Evolutionary conservation across 805 yeast species (phyloP), one percentile per base, ranked within the genome.

Genomic region (Kuraishia floccosa): DNA sequence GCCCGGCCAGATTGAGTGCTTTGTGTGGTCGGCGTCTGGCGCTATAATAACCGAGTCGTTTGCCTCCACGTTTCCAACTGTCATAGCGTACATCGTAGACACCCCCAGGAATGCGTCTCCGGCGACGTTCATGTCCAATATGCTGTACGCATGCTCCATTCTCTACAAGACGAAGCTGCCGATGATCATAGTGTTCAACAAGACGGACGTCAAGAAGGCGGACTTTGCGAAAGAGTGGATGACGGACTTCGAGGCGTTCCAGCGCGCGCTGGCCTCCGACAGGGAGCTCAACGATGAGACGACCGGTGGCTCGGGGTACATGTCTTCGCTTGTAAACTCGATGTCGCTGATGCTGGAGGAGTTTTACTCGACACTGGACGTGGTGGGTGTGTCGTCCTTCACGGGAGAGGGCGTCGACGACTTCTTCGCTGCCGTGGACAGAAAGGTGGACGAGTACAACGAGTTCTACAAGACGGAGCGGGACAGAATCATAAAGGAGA

Each of bases 1-100:
- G 1, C 99, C 99, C 0, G 99, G 99, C 9, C 99, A 91, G 56
- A 91, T 91, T 39, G 99, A 91, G 56, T 87, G 96, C 59, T 91
- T 91, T 52, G 86, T 91, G 26, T 91, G 99, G 98, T 78, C 93
- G 28, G 98, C 98, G 0, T 82, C 95, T 15, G 99, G 99, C 9
- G 72, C 96, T 15, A 91, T 91, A 39, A 81, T 91, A 36, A 89
- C 97, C 1, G 98, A 91, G 50, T 86, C 96, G 0, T 83, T 91
- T 58, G 98, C 97, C 1, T 80, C 94, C 0, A 75, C 93, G 4
- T 84, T 85, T 52, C 99, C 99, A 12, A 91, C 98, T 0, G 84
- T 91, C 17, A 73, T 91, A 39, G 97, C 97, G 0, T 91, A 91
- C 52, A 78, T 91, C 39, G 91, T 91, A 17, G 99, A 91, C 50